phyloP scores from a whole-genome alignment of 2,329 filamentous ascomycete genomes.

The Grosmannia huntii region DNA sequence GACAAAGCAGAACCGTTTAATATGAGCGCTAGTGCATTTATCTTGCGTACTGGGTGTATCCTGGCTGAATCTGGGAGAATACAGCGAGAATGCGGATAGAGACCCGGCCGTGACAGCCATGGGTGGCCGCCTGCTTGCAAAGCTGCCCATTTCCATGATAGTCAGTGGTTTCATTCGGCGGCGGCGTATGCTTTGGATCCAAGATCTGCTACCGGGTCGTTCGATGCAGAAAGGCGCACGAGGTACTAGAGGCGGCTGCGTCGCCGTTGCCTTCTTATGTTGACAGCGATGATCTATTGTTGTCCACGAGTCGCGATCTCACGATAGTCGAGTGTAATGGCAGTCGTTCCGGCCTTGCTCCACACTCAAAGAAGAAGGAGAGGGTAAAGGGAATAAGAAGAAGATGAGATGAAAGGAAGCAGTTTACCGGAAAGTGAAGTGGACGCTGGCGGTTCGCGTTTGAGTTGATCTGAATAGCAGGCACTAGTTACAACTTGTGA shows the following conservation, averaged over 20 bases:
- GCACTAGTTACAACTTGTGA: background rate
- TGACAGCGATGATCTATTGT: too few species aligned
- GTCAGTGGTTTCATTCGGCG: background rate
- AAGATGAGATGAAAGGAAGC: background rate
- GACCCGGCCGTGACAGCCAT: slow-evolving; percentile 4
- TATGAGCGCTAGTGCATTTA: background rate
- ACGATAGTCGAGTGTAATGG: background rate
- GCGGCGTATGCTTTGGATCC: background rate
- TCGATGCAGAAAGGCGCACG: background rate
- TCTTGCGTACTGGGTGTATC: slow-evolving; percentile 11
- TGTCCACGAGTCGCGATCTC: background rate
- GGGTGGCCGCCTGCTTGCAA: slow-evolving; percentile 1
- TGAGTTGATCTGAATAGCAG: background rate
- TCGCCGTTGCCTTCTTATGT: background rate
- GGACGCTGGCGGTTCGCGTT: background rate
- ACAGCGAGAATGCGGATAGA: slow-evolving; percentile 6
- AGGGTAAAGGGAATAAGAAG: background rate
- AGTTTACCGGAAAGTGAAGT: background rate
- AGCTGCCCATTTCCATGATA: slow-evolving; percentile 5
- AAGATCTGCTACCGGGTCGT: background rate
- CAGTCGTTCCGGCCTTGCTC: background rate
- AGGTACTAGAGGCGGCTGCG: background rate
- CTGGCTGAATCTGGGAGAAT: slow-evolving; percentile 6
- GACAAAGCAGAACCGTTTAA: background rate
- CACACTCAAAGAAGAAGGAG: too few species aligned